Conservation (phyloP, 257 asterid species). For the Buddleja alternifolia region DNA sequence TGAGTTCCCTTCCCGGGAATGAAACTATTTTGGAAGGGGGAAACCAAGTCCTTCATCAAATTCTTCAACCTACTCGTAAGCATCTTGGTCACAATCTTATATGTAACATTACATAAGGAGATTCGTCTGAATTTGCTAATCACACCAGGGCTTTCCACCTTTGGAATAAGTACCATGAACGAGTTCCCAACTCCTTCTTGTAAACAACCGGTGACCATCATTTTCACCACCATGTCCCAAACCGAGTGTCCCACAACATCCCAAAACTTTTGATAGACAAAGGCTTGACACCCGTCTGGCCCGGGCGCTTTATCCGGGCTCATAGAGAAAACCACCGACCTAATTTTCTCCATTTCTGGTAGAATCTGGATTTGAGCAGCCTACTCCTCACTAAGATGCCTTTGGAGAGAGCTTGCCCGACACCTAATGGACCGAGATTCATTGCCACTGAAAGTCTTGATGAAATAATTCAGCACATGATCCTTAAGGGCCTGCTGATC, state of each 20-base stretch:
- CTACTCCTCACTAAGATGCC: background rate
- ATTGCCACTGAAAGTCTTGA: background rate
- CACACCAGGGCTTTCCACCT: fast-evolving
- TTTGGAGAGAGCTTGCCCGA: background rate
- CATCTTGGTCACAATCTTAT: background rate
- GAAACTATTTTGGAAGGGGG: constrained; percentile 1
- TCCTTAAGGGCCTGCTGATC: background rate
- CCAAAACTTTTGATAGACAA: background rate
- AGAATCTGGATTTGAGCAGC: too few species aligned
- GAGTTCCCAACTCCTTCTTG: background rate
- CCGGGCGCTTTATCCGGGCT: background rate
- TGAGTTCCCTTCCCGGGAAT: background rate
- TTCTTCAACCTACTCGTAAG: background rate
- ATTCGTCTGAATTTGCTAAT: background rate
- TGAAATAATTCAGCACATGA: background rate
- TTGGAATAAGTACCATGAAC: background rate
- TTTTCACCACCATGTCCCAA: background rate
- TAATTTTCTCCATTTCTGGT: background rate
- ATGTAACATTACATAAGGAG: background rate
- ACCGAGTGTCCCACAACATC: background rate
- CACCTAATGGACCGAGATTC: background rate
- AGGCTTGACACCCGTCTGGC: background rate
- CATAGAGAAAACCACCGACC: background rate
- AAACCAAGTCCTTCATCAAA: background rate
- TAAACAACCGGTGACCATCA: background rate